phyloP scores from a whole-genome alignment of 345 rosid genomes.

The Bruguiera gymnorhiza region DNA sequence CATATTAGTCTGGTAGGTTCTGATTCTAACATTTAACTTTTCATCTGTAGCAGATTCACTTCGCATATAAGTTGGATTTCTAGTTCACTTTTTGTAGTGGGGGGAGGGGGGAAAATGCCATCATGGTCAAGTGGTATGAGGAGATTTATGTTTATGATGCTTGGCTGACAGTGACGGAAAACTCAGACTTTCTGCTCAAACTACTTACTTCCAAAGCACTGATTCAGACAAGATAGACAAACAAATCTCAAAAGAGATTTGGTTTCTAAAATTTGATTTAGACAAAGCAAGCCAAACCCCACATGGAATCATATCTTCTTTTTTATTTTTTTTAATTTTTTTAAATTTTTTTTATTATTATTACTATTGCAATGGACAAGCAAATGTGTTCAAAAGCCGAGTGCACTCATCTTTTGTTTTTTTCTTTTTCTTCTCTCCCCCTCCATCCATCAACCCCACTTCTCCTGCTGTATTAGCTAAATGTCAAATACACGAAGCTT shows the following conservation, averaged over 20 bases:
- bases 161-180: slow-evolving; percentile 10
- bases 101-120: too few relatives aligned
- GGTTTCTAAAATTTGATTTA: slow-evolving; percentile 28
- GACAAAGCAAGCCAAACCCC: slow-evolving; percentile 29
- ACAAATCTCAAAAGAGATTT: slow-evolving; percentile 28
- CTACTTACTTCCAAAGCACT: slow-evolving; percentile 7
- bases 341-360: neutral
- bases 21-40: too few relatives aligned
- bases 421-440: neutral
- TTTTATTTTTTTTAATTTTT: too few relatives aligned
- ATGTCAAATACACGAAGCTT: too few relatives aligned
- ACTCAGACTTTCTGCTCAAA: slow-evolving; percentile 7
- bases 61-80: too few relatives aligned
- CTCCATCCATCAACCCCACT: neutral
- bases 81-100: too few relatives aligned
- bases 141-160: too few relatives aligned
- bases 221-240: slow-evolving; percentile 24
- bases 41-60: too few relatives aligned
- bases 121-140: too few relatives aligned
- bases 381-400: slow-evolving; percentile 19
- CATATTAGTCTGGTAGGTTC: too few relatives aligned
- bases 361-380: slow-evolving; percentile 13
- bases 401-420: neutral
- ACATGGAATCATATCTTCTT: slow-evolving; percentile 21
- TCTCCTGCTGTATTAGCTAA: slow-evolving; percentile 10